Evolutionary conservation across 1,284 basidiomycete species (phyloP).

Genomic region (Athelia psychrophila): DNA sequence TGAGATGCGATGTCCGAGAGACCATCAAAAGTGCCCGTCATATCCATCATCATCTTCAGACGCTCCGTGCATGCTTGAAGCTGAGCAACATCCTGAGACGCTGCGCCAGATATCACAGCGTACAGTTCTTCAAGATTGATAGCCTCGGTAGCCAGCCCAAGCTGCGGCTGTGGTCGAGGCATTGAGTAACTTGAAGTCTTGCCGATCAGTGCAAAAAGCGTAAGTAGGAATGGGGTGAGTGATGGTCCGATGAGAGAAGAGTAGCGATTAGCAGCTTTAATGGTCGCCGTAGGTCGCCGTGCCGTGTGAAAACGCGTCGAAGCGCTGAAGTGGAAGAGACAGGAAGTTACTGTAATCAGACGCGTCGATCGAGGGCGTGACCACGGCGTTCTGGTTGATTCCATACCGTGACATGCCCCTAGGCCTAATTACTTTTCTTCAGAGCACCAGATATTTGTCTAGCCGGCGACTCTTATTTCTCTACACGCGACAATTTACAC

Average conservation of each 20-base stretch:
- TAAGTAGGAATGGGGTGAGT: background rate
- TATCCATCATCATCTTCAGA: slow-evolving; percentile 63
- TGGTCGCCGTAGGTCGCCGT: background rate
- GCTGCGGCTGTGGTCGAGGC: background rate
- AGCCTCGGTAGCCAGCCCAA: slow-evolving; percentile 31
- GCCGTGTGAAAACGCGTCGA: no score
- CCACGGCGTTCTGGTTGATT: no score
- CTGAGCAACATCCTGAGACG: slow-evolving; percentile 63
- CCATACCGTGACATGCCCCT: no score
- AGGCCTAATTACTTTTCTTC: no score
- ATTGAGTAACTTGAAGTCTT: background rate
- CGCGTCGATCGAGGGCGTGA: no score
- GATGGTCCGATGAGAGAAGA: background rate
- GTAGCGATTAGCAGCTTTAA: background rate
- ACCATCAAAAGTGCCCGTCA: slow-evolving; percentile 66
- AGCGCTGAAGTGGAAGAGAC: no score
- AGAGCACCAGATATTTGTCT: no score
- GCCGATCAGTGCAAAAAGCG: background rate
- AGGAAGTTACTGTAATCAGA: no score
- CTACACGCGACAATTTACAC: no score
- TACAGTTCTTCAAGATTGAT: slow-evolving; percentile 62
- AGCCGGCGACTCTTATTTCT: no score
- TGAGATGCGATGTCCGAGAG: slow-evolving; percentile 70
- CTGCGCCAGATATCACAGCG: slow-evolving; percentile 60
- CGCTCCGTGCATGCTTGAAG: slow-evolving; percentile 58